A percentile compares a stretch with the other conserved stretches of the same genome.
phyloP scores from a whole-genome alignment of 2,329 filamentous ascomycete genomes.

The Drechslera avenae region DNA sequence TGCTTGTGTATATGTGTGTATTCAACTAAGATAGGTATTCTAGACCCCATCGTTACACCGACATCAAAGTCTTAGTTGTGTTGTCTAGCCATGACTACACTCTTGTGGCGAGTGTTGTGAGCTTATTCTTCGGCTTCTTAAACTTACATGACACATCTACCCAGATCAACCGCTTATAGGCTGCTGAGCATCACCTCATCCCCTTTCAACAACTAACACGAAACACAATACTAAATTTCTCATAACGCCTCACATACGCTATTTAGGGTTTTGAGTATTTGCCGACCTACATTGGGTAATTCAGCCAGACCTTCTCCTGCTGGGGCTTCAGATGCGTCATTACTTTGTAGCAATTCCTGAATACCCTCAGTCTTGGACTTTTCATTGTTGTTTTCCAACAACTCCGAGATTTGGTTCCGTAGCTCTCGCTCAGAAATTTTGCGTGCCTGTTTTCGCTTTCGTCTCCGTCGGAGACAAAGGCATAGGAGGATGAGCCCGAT shows the following conservation, averaged over 20 bases:
- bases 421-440: not conserved
- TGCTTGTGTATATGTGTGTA: no score
- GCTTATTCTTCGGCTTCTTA: no score
- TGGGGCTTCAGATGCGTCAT: conserved; percentile 18
- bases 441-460: conserved; percentile 15
- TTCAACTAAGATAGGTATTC: no score
- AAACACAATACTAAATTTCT: not conserved
- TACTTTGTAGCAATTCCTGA: conserved; percentile 20
- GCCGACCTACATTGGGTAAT: conserved; percentile 6
- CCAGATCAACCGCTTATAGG: no score
- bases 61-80: no score
- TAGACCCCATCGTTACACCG: no score
- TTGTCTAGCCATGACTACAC: no score
- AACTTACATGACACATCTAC: no score
- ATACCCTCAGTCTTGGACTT: conserved; percentile 18
- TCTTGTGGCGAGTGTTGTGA: no score
- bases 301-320: conserved; percentile 10
- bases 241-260: not conserved
- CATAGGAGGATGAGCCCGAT: conserved; percentile 72
- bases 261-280: not conserved
- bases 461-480: conserved; percentile 24
- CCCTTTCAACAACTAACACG: not conserved
- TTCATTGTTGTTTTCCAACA: conserved; percentile 17
- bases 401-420: not conserved
- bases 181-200: not conserved